phyloP scores from a whole-genome alignment of 2,329 filamentous ascomycete species.

The Apiospora arundinis region DNA sequence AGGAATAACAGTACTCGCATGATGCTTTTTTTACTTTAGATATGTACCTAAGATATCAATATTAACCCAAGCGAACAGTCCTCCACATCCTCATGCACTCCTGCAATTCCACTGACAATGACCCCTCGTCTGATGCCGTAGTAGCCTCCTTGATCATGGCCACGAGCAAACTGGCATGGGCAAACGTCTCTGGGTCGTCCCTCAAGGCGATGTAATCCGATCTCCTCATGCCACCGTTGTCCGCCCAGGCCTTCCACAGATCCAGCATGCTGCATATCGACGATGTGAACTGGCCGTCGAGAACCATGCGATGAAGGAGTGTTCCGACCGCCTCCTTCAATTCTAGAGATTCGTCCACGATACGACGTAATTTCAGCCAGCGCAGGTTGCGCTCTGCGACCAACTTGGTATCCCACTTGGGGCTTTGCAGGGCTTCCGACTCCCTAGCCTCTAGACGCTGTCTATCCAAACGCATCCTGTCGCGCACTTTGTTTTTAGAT shows the following conservation, averaged over 20 bases:
- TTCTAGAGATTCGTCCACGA: conserved; percentile 34
- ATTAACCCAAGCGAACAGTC: conserved; percentile 56
- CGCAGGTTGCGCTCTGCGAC: conserved; percentile 51
- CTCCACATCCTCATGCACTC: conserved; percentile 62
- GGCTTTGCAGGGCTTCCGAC: conserved; percentile 59
- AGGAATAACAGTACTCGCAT: not conserved
- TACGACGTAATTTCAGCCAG: conserved; percentile 48
- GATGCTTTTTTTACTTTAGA: not conserved
- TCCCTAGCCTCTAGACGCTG: conserved; percentile 53
- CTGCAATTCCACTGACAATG: conserved; percentile 58
- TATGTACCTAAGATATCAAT: too few species aligned
- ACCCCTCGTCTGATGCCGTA: conserved; percentile 52
- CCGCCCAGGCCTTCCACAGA: conserved; percentile 60
- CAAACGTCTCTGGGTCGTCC: conserved; percentile 50
- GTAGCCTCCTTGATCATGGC: conserved; percentile 53
- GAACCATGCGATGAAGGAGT: conserved; percentile 59
- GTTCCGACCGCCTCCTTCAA: conserved; percentile 52
- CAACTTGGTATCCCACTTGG: conserved; percentile 56
- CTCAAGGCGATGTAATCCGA: conserved; percentile 49
- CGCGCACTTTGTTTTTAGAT: conserved; percentile 45
- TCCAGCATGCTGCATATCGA: conserved; percentile 53
- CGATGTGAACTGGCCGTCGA: conserved; percentile 51
- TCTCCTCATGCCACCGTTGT: conserved; percentile 59
- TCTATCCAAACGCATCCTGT: conserved; percentile 44
- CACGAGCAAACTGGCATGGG: conserved; percentile 54